Conservation (phyloP, 441 rosid species). For the Pelargonium cotyledonis region DNA sequence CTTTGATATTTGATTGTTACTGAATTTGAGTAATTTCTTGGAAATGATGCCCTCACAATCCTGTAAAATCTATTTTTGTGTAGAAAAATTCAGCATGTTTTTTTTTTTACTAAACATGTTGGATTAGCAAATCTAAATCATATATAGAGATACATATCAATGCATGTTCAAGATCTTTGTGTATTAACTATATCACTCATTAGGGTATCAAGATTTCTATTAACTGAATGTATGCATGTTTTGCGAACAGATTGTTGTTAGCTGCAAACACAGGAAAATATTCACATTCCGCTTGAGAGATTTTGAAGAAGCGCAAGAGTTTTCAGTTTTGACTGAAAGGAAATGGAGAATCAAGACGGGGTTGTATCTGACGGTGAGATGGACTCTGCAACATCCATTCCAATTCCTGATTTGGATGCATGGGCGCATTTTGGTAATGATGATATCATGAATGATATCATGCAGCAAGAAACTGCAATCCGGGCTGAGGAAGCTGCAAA, state of each 20-base stretch:
- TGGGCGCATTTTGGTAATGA: constrained; percentile 44
- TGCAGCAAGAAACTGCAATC: constrained; percentile 48
- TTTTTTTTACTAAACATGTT: not conserved
- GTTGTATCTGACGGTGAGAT: constrained; percentile 26
- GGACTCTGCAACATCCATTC: constrained; percentile 23
- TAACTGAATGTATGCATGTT: not conserved
- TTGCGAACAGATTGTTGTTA: not conserved
- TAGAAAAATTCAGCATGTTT: not conserved
- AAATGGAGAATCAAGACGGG: constrained; percentile 46
- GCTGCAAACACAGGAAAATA: not conserved
- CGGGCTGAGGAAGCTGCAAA: constrained; percentile 47
- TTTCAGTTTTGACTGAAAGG: not conserved
- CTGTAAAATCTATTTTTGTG: not conserved
- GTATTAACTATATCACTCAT: not conserved
- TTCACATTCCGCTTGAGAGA: not conserved
- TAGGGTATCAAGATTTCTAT: not conserved
- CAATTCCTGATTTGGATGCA: constrained; percentile 29
- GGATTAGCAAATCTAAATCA: not conserved
- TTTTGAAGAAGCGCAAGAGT: not conserved
- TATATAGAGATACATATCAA: not conserved
- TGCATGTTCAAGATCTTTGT: not conserved
- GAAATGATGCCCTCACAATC: not conserved
- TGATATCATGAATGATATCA: constrained; percentile 26
- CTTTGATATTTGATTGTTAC: not conserved
- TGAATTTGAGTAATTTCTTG: not conserved